Conservation (phyloP, 1,284 basidiomycete species). For the Microstroma glucosiphilum region DNA sequence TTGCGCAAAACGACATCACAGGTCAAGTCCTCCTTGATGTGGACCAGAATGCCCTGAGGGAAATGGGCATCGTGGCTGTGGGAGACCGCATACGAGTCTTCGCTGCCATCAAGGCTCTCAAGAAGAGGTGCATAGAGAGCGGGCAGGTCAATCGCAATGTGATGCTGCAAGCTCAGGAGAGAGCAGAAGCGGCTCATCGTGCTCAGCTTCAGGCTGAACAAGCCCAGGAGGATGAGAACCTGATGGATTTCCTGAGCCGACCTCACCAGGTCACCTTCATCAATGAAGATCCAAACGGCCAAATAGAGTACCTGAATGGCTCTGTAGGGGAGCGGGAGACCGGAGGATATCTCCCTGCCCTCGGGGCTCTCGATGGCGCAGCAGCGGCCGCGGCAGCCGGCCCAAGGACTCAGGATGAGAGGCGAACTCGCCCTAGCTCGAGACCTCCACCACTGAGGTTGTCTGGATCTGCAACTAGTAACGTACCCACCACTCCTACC, state of each 20-base stretch:
- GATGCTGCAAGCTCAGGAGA: slow-evolving; percentile 3
- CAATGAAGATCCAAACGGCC: too few relatives aligned
- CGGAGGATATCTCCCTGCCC: too few relatives aligned
- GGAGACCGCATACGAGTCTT: slow-evolving; percentile 43
- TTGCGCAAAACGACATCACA: slow-evolving; percentile 42
- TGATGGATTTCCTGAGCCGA: not conserved
- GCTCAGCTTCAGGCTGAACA: not conserved
- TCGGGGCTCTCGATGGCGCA: not conserved
- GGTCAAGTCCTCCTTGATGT: slow-evolving; percentile 42
- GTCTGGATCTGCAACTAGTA: slow-evolving; percentile 12
- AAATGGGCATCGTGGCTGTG: slow-evolving; percentile 47
- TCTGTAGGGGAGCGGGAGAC: too few relatives aligned
- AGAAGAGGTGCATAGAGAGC: slow-evolving; percentile 32
- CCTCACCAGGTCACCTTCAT: not conserved
- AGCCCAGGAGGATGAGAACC: slow-evolving; percentile 1
- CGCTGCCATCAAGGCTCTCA: slow-evolving; percentile 44
- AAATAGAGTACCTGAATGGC: too few relatives aligned
- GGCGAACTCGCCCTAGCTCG: not conserved
- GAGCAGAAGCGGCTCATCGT: not conserved
- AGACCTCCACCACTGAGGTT: slow-evolving; percentile 19
- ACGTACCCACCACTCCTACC: slow-evolving; percentile 12
- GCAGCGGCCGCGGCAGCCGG: slow-evolving; percentile 3
- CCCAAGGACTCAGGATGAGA: not conserved
- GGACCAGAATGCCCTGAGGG: slow-evolving; percentile 39
- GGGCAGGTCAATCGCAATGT: slow-evolving; percentile 10